phyloP scores from a whole-genome alignment of 768 basidiomycete genomes.

The Nevesoporus exiguus region DNA sequence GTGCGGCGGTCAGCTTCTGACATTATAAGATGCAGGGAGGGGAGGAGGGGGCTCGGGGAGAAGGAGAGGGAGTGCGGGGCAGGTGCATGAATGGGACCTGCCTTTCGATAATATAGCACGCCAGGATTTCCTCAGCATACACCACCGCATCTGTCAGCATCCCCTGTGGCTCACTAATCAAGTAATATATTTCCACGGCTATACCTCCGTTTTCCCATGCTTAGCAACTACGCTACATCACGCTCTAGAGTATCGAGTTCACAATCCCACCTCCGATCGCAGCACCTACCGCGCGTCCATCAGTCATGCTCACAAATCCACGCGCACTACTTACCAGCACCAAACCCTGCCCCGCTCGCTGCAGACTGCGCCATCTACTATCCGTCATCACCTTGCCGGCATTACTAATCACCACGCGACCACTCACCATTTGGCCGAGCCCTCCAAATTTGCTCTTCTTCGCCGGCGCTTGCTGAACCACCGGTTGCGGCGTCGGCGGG shows the following conservation, averaged over 20 bases:
- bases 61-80: slow-evolving; percentile 1
- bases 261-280: slow-evolving; percentile 44
- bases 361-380: slow-evolving; percentile 32
- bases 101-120: slow-evolving; percentile 25
- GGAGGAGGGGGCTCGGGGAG: neutral
- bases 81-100: slow-evolving; percentile 27
- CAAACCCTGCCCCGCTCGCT: slow-evolving; percentile 46
- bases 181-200: slow-evolving; percentile 23
- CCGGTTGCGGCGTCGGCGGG: slow-evolving; percentile 36
- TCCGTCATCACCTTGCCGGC: neutral
- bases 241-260: slow-evolving; percentile 43
- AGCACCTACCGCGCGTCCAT: slow-evolving; percentile 34
- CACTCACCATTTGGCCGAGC: slow-evolving; percentile 37
- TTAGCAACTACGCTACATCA: slow-evolving; percentile 13
- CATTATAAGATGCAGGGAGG: slow-evolving; percentile 11
- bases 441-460: slow-evolving; percentile 40
- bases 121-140: slow-evolving; percentile 26
- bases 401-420: neutral
- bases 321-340: slow-evolving; percentile 34
- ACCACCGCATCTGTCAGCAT: slow-evolving; percentile 33
- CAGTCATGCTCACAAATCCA: neutral
- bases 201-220: slow-evolving; percentile 18
- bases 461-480: slow-evolving; percentile 26
- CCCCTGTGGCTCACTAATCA: slow-evolving; percentile 13
- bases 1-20: slow-evolving; percentile 16